These are phyloP conservation scores for Durusdinium trenchii DNA, from an alignment of 73 alveolate genomes.

Conservation along the genomic window DNA sequence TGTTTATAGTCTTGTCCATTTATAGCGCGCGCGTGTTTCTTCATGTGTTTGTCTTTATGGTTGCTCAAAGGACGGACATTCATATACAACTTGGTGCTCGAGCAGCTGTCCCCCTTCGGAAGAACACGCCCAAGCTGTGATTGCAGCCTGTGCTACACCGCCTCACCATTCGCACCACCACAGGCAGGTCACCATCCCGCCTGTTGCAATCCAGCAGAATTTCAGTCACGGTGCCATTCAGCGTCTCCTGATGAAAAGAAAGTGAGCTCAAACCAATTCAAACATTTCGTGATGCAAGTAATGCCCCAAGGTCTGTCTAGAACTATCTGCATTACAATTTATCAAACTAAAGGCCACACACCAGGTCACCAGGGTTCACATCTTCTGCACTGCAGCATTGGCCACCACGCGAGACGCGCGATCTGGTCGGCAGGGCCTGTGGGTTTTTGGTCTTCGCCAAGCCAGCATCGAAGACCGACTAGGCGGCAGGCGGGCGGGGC, in stretches of 20 bases:
- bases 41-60: too few species aligned
- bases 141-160: too few species aligned
- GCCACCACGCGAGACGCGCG: neutral
- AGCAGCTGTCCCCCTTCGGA: too few species aligned
- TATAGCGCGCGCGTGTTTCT: too few species aligned
- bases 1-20: too few species aligned
- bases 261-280: neutral
- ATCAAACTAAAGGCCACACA: neutral
- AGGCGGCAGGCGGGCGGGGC: neutral
- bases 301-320: neutral
- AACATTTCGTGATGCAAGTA: too few species aligned
- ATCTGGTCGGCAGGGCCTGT: conserved; percentile 12
- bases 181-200: neutral
- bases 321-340: neutral
- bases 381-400: neutral
- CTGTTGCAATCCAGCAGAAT: conserved; percentile 33
- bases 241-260: neutral
- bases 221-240: conserved; percentile 7
- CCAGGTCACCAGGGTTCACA: neutral
- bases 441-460: conserved; percentile 1
- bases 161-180: neutral
- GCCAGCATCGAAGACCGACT: conserved; percentile 16
- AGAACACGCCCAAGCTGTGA: too few species aligned
- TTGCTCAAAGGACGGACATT: too few species aligned
- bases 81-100: too few species aligned